Percentiles rank a stretch among this genome's conserved stretches.
These are phyloP conservation scores for Thielaviopsis populi DNA, from an alignment of 2,329 filamentous ascomycete genomes.

Conservation along the genomic window DNA sequence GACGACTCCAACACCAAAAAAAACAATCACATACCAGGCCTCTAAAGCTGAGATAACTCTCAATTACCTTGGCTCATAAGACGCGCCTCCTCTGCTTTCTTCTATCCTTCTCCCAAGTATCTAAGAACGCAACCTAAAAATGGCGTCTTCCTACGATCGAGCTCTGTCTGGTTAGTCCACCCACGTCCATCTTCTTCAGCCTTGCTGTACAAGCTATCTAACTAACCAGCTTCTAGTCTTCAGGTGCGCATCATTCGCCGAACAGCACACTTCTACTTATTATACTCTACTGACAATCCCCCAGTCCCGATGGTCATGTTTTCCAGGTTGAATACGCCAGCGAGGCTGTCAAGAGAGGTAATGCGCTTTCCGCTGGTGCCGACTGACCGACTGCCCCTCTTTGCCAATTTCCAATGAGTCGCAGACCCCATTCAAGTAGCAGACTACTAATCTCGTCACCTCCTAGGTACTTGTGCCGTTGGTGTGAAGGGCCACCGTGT, in stretches of 20 bases:
- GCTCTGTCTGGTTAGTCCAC: constrained; percentile 75
- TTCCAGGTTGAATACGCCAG: constrained; percentile 99
- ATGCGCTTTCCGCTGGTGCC: constrained; percentile 20
- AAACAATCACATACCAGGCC: neutral
- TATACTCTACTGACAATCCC: constrained; percentile 29
- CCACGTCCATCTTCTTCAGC: constrained; percentile 20
- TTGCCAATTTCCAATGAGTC: neutral
- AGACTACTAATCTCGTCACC: constrained; percentile 10
- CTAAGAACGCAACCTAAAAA: constrained; percentile 22
- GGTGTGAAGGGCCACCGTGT: constrained; percentile 91
- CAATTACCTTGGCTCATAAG: neutral
- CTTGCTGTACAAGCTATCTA: constrained; percentile 21
- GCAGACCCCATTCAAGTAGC: neutral
- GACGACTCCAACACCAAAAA: neutral
- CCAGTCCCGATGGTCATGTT: constrained; percentile 94
- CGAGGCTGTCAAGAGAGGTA: constrained; percentile 96
- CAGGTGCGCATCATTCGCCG: constrained; percentile 40
- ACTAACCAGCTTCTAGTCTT: constrained; percentile 55
- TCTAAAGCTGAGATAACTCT: neutral
- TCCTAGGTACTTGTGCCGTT: constrained; percentile 81
- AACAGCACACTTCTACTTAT: constrained; percentile 28
- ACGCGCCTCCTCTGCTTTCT: neutral
- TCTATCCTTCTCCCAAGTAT: neutral
- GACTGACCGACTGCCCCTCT: constrained; percentile 7
- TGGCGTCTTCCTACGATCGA: constrained; percentile 97